Base-by-base conservation (phyloP, 768 basidiomycete species). In the Russula sp. region DNA sequence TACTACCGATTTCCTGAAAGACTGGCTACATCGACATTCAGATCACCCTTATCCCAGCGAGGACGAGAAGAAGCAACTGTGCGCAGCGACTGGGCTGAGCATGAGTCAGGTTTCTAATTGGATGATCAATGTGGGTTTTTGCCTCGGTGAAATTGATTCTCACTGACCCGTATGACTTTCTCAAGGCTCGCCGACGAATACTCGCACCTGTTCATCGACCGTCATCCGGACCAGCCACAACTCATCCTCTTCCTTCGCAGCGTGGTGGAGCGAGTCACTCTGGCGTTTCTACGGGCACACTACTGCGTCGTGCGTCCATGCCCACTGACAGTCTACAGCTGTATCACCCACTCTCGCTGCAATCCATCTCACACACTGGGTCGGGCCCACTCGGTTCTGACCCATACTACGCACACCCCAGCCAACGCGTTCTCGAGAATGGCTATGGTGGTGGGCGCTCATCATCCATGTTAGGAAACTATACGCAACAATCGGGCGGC, bases 91-190 rank as follows among this genome's bases (percentile, higher is more conserved):
- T 1, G 89, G 89, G 29, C 75, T 93, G 65, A 89, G 85, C 75
- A 93, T 93, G 89, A 84, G 81, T 74, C 90, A 93, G 73, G 89
- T 93, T 0, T 90, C 88, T 56, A 93, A 93, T 72, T 93, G 90
- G 90, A 93, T 93, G 90, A 93, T 93, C 70, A 93, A 93, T 68
- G 90, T 83, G 58, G 55, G 82, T 75, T 14, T 14, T 16, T 11
- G 45, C n/a, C 48, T 61, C 20, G 46, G 11, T 34, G 53, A 61
- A 59, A 50, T 34, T 65, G 62, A n/a, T 32, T 58, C 51, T 2
- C 56, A 58, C 64, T 70, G 61, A 69, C 53, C 55, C 47, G 35
- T 29, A 47, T 47, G 55, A 58, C 38, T 55, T 34, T 29, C 49
- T 38, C 41, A 70, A 91, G 89, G 89, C 89, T 66, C 82, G 89